A percentile compares a stretch with the other conserved stretches of the same genome.
Evolutionary conservation across 208 protist genomes (phyloP).

Genomic region (Willaertia magna): DNA sequence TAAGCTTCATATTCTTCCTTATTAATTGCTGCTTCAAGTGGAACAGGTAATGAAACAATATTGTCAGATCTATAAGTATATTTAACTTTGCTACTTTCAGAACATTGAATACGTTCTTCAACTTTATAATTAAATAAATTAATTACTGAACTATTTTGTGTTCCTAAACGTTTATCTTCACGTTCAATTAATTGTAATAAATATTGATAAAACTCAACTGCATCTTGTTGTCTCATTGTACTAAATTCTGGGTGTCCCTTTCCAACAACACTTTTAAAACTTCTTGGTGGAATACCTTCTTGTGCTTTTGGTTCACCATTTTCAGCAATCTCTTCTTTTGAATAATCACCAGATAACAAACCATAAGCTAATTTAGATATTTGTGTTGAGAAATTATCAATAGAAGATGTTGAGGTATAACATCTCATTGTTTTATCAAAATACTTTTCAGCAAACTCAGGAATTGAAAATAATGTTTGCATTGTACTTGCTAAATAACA

Average conservation of each 20-base stretch:
- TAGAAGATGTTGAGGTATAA: conserved; percentile 40
- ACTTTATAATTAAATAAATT: conserved; percentile 55
- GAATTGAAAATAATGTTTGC: conserved; percentile 73
- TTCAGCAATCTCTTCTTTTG: conserved; percentile 22
- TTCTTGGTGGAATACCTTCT: conserved; percentile 66
- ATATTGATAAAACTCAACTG: conserved; percentile 81
- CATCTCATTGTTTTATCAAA: conserved; percentile 31
- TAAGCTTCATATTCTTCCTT: conserved; percentile 26
- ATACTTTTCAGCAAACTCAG: conserved; percentile 57
- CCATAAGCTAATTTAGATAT: conserved; percentile 75
- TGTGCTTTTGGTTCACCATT: conserved; percentile 28
- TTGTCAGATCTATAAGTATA: conserved; percentile 65
- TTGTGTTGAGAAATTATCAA: conserved; percentile 58
- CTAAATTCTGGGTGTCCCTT: conserved; percentile 82
- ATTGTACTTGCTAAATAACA: conserved; percentile 89
- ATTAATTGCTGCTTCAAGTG: conserved; percentile 45
- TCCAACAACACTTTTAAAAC: conserved; percentile 85
- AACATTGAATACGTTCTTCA: conserved; percentile 73
- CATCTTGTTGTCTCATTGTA: conserved; percentile 79
- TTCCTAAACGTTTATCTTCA: conserved; percentile 34
- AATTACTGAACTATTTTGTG: not conserved
- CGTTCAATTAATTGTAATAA: conserved; percentile 64
- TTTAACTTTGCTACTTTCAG: conserved; percentile 53
- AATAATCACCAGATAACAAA: conserved; percentile 74
- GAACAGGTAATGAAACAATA: conserved; percentile 66